Conservation (phyloP, 148 eudicot species). For the Vaccinium macrocarpon region DNA sequence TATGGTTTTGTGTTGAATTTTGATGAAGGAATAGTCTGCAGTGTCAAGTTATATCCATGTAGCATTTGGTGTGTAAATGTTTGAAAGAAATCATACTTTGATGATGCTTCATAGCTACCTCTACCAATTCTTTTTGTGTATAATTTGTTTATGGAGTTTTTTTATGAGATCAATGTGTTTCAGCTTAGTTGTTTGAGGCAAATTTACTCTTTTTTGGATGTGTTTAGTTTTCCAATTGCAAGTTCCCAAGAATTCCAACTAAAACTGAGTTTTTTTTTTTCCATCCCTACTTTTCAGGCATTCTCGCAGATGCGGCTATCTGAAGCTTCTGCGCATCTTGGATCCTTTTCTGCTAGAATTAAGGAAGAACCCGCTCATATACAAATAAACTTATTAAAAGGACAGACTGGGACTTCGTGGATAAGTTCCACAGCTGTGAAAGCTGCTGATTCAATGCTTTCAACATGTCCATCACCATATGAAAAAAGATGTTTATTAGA, state of each 20-base stretch:
- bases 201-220: not conserved
- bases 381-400: slow-evolving; percentile 38
- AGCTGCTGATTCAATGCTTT: slow-evolving; percentile 91
- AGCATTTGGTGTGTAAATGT: not conserved
- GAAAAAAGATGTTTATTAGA: slow-evolving; percentile 86
- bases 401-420: slow-evolving; percentile 55
- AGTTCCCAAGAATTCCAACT: not conserved
- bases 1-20: not conserved
- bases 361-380: slow-evolving; percentile 61
- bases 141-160: not conserved
- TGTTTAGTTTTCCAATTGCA: not conserved
- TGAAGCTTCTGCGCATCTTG: slow-evolving; percentile 92
- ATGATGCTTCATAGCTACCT: not conserved
- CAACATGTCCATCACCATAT: slow-evolving; percentile 86
- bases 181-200: slow-evolving; percentile 7
- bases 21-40: not conserved
- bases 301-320: slow-evolving; percentile 95
- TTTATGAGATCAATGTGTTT: not conserved
- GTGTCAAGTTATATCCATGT: not conserved
- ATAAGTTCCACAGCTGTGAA: slow-evolving; percentile 72
- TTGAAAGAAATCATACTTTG: not conserved
- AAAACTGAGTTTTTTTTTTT: not conserved
- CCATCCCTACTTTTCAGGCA: slow-evolving; percentile 44
- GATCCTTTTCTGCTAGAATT: slow-evolving; percentile 75
- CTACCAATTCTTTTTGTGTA: not conserved